Conservation (phyloP, 2,329 filamentous ascomycete species). For the Arachnomyces sp. region DNA sequence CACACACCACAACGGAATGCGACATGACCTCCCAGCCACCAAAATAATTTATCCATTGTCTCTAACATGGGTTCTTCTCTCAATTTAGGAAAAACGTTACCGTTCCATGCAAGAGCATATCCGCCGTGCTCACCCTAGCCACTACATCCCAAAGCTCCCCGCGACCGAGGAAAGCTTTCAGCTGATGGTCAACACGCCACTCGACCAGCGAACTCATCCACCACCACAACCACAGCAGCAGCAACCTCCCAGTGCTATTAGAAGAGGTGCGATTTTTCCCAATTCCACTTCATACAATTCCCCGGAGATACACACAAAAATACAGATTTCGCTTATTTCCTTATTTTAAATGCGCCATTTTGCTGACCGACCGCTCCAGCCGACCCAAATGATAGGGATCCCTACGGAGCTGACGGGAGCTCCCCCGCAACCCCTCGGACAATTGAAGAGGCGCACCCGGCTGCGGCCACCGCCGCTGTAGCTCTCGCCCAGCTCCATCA, state of each 20-base stretch:
- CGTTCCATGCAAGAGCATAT: conserved; percentile 99
- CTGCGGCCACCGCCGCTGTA: conserved; percentile 71
- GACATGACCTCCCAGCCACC: conserved; percentile 25
- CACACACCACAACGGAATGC: conserved; percentile 1
- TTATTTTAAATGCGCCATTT: conserved; percentile 1
- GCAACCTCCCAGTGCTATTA: conserved; percentile 13
- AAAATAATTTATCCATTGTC: conserved; percentile 8
- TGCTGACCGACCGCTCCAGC: conserved; percentile 25
- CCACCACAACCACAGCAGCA: conserved; percentile 25
- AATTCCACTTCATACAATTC: conserved; percentile 18
- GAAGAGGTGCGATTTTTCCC: conserved; percentile 17
- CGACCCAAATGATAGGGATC: conserved; percentile 57
- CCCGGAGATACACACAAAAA: conserved; percentile 1
- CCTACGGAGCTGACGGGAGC: conserved; percentile 61
- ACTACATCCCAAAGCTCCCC: conserved; percentile 96
- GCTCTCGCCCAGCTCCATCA: conserved; percentile 79
- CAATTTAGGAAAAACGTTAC: conserved; percentile 76
- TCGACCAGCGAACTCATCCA: conserved; percentile 59
- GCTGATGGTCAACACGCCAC: conserved; percentile 89
- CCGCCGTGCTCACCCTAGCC: conserved; percentile 87
- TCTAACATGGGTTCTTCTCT: conserved; percentile 22
- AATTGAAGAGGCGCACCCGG: conserved; percentile 61
- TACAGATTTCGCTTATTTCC: no score
- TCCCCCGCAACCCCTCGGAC: conserved; percentile 62
- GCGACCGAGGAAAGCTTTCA: conserved; percentile 97